Base-by-base conservation (phyloP, 176 grass and related monocot genomes). In the Oryza meyeriana region DNA sequence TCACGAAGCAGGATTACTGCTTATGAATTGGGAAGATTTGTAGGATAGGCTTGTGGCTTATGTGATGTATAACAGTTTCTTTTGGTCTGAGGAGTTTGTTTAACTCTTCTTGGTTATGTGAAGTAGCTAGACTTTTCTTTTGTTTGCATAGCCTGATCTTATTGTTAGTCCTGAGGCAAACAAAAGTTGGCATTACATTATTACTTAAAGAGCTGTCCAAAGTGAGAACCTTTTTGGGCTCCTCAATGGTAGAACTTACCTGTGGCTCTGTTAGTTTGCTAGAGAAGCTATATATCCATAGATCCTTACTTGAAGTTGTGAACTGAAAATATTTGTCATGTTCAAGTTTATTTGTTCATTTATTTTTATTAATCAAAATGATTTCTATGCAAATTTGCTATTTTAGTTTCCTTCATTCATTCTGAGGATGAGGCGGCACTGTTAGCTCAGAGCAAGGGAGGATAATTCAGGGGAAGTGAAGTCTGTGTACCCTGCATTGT, bases 41-140 rank as follows among this genome's bases (percentile, higher is more conserved):
- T 86, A 92, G 80, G 70, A 77, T 92, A 86, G 87, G 69, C 36
- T 32, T 76, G 75, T 8, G 27, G 55, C 79, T 74, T 74, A 12
- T 69, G 84, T 59, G 73, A 41, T 88, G 78, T 91, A 82, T 79
- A 74, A 88, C 81, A 70, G 17, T 84, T 75, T 5, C 31, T 87
- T 87, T 76, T 73, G 59, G 62, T 81, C 20, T 35, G 76, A 35
- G 35, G 71, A 81, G 71, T 76, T 44, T 76, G 57, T 59, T 68
- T 3, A 20, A 68, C 79, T 39, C 50, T 76, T 80, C 61, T 9
- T 74, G 59, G 30, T 73, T 36, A 57, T 86, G 67, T 86, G 83
- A 29, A 82, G 83, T 81, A 67, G 83, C 47, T 81, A 78, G 64
- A 66, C 72, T 26, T 30, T 26, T 14, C 44, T 29, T n/a, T 3